phyloP scores from a whole-genome alignment of 495 filamentous ascomycete species.

The Aspergillus indologenus region DNA sequence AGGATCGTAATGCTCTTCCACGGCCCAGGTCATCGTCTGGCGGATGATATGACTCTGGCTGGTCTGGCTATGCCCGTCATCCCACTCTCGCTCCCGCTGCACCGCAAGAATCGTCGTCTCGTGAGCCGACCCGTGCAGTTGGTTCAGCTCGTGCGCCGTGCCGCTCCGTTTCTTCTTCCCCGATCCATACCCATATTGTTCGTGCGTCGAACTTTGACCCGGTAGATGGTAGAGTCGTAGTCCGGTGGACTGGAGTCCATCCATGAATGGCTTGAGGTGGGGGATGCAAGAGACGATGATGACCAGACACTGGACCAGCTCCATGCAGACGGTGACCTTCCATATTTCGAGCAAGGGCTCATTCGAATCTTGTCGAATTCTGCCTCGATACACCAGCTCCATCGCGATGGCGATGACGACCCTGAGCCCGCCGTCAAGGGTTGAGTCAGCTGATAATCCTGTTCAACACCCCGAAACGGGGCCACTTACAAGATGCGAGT shows the following conservation, averaged over 20 bases:
- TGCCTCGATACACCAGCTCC: constrained; percentile 17
- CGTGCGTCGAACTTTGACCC: constrained; percentile 6
- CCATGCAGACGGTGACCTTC: constrained; percentile 16
- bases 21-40: constrained; percentile 19
- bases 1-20: constrained; percentile 7
- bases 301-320: constrained; percentile 23
- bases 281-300: constrained; percentile 42
- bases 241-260: constrained; percentile 40
- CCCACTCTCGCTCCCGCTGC: constrained; percentile 17
- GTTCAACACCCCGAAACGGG: not conserved
- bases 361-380: not conserved
- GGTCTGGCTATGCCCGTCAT: constrained; percentile 22
- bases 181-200: constrained; percentile 19
- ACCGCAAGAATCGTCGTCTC: constrained; percentile 12
- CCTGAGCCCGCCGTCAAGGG: constrained; percentile 4
- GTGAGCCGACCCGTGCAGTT: constrained; percentile 12
- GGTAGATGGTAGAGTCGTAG: constrained; percentile 26
- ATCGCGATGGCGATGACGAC: constrained; percentile 15
- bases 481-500: constrained; percentile 3
- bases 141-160: constrained; percentile 18
- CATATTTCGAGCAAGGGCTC: constrained; percentile 20
- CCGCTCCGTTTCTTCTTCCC: constrained; percentile 15
- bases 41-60: constrained; percentile 32
- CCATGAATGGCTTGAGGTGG: constrained; percentile 45
- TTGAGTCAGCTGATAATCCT: not conserved